Evolutionary conservation across 495 filamentous ascomycete genomes (phyloP).

Genomic region (Aspergillus indologenus): DNA sequence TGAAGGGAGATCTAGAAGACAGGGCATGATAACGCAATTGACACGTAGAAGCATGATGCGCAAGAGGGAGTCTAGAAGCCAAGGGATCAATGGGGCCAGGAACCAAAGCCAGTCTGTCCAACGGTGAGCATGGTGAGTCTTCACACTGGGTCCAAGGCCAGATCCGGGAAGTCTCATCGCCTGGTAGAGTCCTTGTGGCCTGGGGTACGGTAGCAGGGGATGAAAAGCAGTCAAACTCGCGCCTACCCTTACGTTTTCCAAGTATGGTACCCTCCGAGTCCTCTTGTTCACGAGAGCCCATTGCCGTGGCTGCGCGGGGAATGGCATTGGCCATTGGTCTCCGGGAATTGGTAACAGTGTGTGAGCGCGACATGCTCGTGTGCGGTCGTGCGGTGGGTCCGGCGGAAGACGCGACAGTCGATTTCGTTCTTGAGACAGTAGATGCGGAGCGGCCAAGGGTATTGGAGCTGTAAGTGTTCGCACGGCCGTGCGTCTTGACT

Average conservation of each 20-base stretch:
- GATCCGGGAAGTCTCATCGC: slow-evolving; percentile 18
- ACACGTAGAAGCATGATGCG: slow-evolving; percentile 17
- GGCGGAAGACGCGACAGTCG: slow-evolving; percentile 54
- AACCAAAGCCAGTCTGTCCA: slow-evolving; percentile 16
- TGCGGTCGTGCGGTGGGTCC: slow-evolving; percentile 52
- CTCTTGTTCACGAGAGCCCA: slow-evolving; percentile 54
- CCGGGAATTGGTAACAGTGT: slow-evolving; percentile 42
- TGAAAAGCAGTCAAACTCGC: slow-evolving; percentile 27
- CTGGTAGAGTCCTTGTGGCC: slow-evolving; percentile 25
- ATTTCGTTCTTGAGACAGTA: slow-evolving; percentile 47
- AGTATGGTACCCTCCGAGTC: slow-evolving; percentile 40
- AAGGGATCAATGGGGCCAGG: slow-evolving; percentile 4
- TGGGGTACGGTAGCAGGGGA: slow-evolving; percentile 21
- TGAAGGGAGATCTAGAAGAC: slow-evolving; percentile 8
- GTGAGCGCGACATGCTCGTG: slow-evolving; percentile 42
- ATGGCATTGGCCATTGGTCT: slow-evolving; percentile 43
- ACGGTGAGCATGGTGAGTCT: slow-evolving; percentile 6
- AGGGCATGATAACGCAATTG: slow-evolving; percentile 16
- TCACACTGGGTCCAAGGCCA: slow-evolving; percentile 1
- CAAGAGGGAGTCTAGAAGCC: slow-evolving; percentile 8
- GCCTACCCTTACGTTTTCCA: slow-evolving; percentile 71
- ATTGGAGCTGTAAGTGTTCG: slow-evolving; percentile 44
- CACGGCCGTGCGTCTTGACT: slow-evolving; percentile 37
- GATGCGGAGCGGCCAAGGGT: slow-evolving; percentile 44
- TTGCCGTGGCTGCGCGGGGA: slow-evolving; percentile 57